Evolutionary conservation across 2,329 filamentous ascomycete species (phyloP).

Genomic region (Pestalotiopsis sp.): DNA sequence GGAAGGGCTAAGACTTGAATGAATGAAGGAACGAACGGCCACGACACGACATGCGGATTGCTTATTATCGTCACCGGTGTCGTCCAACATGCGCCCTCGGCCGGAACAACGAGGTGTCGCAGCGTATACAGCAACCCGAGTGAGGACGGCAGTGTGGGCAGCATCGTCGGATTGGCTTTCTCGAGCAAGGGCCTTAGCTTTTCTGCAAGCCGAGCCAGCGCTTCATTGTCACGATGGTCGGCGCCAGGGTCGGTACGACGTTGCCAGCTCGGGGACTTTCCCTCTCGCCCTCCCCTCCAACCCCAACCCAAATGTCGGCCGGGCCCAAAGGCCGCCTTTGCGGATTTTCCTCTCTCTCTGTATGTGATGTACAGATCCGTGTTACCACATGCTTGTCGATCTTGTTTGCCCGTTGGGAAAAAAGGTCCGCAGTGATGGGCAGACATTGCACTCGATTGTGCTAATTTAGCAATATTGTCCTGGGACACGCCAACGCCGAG

Average conservation of each 20-base stretch:
- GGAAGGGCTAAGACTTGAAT: too few relatives aligned
- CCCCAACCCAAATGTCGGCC: background rate
- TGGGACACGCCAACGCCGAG: background rate
- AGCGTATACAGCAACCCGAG: background rate
- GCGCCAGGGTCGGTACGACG: background rate
- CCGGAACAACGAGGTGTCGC: background rate
- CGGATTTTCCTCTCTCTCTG: background rate
- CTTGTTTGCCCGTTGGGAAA: background rate
- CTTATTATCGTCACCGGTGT: constrained; percentile 2
- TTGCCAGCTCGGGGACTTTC: background rate
- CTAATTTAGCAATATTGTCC: background rate
- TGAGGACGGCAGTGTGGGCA: background rate
- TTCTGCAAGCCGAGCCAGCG: background rate
- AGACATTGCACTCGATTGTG: background rate
- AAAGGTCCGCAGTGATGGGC: background rate
- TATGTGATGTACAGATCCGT: background rate
- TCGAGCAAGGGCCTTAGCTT: constrained; percentile 8
- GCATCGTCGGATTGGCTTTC: constrained; percentile 6
- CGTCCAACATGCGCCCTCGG: background rate
- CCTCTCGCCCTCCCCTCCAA: background rate
- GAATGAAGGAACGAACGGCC: background rate
- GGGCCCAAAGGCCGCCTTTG: background rate
- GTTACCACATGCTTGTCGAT: constrained; percentile 1
- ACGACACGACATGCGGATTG: constrained; percentile 2
- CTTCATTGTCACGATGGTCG: constrained; percentile 1